Evolutionary conservation across 2,329 filamentous ascomycete genomes (phyloP).

Genomic region (Xylaria sp.): DNA sequence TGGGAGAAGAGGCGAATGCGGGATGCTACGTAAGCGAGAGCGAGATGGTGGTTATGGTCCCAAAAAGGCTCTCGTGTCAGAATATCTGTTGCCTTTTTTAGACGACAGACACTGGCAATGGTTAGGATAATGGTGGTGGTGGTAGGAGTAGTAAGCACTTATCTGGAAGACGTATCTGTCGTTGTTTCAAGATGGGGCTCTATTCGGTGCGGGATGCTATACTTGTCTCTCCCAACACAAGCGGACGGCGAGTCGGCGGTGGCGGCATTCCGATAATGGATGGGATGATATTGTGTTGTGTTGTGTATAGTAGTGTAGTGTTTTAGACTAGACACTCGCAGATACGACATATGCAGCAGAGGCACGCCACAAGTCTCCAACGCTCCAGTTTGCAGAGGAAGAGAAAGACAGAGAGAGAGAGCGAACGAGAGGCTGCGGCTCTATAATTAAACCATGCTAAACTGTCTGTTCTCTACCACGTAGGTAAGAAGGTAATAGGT

Average conservation of each 20-base stretch:
- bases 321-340: neutral
- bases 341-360: neutral
- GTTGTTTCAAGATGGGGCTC: slow-evolving; percentile 1
- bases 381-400: no score
- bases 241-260: no score
- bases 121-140: neutral
- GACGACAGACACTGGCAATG: neutral
- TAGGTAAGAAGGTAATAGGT: no score
- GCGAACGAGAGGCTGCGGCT: neutral
- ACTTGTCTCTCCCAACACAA: neutral
- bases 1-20: neutral
- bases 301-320: neutral
- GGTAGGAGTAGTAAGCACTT: neutral
- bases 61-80: neutral
- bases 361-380: no score
- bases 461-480: neutral
- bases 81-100: slow-evolving; percentile 9
- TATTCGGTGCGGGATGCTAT: neutral
- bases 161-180: neutral
- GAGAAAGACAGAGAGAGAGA: neutral
- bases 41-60: neutral
- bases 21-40: neutral
- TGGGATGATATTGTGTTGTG: neutral
- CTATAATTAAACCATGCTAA: slow-evolving; percentile 10
- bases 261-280: neutral